Base-by-base conservation (phyloP, 2,329 filamentous ascomycete species). In the Nemania sp. region DNA sequence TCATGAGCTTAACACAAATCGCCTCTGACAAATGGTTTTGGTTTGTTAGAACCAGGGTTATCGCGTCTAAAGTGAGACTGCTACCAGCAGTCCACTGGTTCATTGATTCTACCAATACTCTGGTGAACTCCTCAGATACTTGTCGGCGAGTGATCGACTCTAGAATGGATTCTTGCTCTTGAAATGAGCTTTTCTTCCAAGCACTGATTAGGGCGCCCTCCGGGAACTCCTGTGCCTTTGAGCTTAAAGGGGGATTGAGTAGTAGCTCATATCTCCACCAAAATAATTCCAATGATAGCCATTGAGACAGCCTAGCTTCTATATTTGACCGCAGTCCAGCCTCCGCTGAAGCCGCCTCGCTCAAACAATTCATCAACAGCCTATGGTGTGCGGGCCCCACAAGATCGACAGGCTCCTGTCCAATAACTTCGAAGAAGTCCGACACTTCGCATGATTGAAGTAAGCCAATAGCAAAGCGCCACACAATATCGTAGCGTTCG, bases 381-480 rank as follows among this genome's bases (percentile, higher is more conserved):
- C 71, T 68, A 52, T 71, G 70, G 59, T 76, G 71, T 24, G 60
- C 49, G 11, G 67, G 69, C 2, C 73, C 72, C 6, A 74, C 44
- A 15, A 75, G 52, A 54, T 75, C 72, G 20, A 59, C 60, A 33
- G 71, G 72, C 34, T 72, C 57, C 1, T 58, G 26, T 33, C 73
- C 64, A 17, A 75, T 64, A 23, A 44, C 40, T 7, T 66, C 3
- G 24, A 74, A 67, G 48, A 74, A 71, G 8, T 37, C 6, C n/a
- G 34, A n/a, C 33, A 60, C 41, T 9, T 61, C 23, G 9, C 61
- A 42, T 36, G 46, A 26, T 14, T 63, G 41, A 37, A 75, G 63
- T 14, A 75, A 54, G 15, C 74, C 73, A 5, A 67, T 53, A 41
- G 73, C 68, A 63, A 76, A 76, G 17, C 73, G 68, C 73, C 72